Percentiles rank a stretch among this genome's conserved stretches.
phyloP scores from a whole-genome alignment of 352 stramenopile genomes.

The Aphanomyces astaci region DNA sequence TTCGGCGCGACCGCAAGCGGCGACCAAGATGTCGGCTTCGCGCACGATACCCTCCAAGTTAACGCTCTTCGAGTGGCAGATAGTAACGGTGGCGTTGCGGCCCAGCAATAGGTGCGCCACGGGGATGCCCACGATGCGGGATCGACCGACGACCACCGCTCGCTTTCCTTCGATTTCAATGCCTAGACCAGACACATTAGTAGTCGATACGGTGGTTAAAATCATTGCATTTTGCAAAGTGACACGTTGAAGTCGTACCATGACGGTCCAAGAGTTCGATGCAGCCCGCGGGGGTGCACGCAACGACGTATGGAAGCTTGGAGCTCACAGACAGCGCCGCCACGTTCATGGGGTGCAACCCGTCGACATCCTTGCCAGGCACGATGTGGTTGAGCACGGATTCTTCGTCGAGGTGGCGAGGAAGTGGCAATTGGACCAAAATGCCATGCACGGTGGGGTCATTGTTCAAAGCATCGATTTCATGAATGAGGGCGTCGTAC shows the following conservation, averaged over 20 bases:
- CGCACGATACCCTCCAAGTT: conserved; percentile 84
- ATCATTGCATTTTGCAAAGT: no score
- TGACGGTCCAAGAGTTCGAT: conserved; percentile 91
- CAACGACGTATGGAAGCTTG: conserved; percentile 84
- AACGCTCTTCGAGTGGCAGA: conserved; percentile 93
- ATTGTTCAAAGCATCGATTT: conserved; percentile 78
- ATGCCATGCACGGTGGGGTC: conserved; percentile 91
- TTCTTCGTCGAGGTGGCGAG: conserved; percentile 81
- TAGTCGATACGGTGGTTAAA: no score
- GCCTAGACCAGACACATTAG: conserved; percentile 36
- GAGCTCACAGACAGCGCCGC: conserved; percentile 84
- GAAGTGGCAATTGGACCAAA: conserved; percentile 88
- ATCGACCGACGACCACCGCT: conserved; percentile 95
- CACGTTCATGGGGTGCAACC: conserved; percentile 96
- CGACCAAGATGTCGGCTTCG: conserved; percentile 95
- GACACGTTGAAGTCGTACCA: conserved; percentile 11
- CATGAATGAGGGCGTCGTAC: conserved; percentile 41
- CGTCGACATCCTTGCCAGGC: conserved; percentile 97
- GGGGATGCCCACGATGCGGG: conserved; percentile 97
- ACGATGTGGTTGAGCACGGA: conserved; percentile 89
- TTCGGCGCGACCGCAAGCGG: conserved; percentile 91
- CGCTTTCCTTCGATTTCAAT: conserved; percentile 89
- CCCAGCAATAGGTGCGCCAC: conserved; percentile 93
- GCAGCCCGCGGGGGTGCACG: conserved; percentile 97
- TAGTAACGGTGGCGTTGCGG: conserved; percentile 95